Conservation (phyloP, 768 basidiomycete species). For the Porpolomopsis calyptriformis region DNA sequence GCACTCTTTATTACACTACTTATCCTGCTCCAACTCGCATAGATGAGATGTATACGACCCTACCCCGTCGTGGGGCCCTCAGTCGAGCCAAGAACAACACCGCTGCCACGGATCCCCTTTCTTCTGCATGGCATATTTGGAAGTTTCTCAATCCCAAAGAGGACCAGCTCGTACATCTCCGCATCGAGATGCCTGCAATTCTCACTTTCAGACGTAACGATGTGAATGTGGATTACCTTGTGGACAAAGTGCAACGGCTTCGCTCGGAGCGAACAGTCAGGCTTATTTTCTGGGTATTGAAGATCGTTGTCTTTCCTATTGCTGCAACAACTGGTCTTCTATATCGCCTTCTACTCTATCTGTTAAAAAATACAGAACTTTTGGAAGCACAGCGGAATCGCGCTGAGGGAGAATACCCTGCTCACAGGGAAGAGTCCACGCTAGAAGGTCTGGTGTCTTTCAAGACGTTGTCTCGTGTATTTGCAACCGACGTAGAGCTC, state of each 20-base stretch:
- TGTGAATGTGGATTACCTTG: background rate
- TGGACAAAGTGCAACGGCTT: slow-evolving; percentile 23
- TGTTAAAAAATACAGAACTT: slow-evolving; percentile 85
- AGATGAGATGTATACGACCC: slow-evolving; percentile 19
- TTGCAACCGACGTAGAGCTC: slow-evolving; percentile 74
- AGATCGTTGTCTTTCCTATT: slow-evolving; percentile 81
- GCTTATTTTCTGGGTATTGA: slow-evolving; percentile 61
- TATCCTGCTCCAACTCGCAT: slow-evolving; percentile 33
- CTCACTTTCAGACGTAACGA: slow-evolving; percentile 50
- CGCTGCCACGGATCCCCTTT: slow-evolving; percentile 17
- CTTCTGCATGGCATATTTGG: slow-evolving; percentile 66
- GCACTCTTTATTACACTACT: slow-evolving; percentile 65
- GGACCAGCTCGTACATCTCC: slow-evolving; percentile 58
- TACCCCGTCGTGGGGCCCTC: slow-evolving; percentile 22
- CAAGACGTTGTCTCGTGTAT: slow-evolving; percentile 68
- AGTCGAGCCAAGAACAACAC: slow-evolving; percentile 23
- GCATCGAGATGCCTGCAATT: slow-evolving; percentile 70
- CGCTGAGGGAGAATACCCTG: slow-evolving; percentile 29
- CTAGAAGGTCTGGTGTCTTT: slow-evolving; percentile 43
- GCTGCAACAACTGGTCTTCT: slow-evolving; percentile 61
- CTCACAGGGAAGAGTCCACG: slow-evolving; percentile 19
- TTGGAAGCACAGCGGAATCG: slow-evolving; percentile 75
- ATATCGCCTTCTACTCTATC: slow-evolving; percentile 70
- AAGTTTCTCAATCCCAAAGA: slow-evolving; percentile 61
- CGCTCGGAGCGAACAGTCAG: slow-evolving; percentile 29